phyloP scores from a whole-genome alignment of 1,284 basidiomycete genomes.

The Cryptococcus sp. region DNA sequence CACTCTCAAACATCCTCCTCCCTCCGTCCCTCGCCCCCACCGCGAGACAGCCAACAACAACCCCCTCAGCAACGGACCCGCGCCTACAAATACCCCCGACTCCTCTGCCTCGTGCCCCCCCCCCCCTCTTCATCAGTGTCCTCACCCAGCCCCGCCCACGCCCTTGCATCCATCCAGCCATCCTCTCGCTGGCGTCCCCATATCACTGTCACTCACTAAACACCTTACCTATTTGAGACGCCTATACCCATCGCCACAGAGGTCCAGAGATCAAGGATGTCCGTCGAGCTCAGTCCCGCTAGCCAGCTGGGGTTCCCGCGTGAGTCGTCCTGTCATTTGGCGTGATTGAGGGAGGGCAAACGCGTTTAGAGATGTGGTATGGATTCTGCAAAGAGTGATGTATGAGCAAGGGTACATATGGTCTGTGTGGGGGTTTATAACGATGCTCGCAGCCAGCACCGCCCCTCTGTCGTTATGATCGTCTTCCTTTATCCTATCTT shows the following conservation, averaged over 20 bases:
- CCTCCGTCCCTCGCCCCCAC: too few species aligned
- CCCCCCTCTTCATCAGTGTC: constrained; percentile 22
- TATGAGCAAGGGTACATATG: too few species aligned
- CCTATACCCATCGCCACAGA: not conserved
- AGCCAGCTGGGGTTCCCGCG: constrained; percentile 57
- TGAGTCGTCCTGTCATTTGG: constrained; percentile 39
- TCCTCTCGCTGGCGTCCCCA: constrained; percentile 53
- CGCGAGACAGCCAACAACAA: too few species aligned
- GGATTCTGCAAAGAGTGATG: too few species aligned
- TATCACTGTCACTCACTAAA: constrained; percentile 50
- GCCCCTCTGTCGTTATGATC: not conserved
- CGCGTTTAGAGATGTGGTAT: not conserved
- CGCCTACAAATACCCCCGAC: constrained; percentile 9
- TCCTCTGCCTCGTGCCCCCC: constrained; percentile 22
- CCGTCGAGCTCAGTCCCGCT: constrained; percentile 53
- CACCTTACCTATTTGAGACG: constrained; percentile 26
- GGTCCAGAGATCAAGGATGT: constrained; percentile 38
- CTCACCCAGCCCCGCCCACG: constrained; percentile 16
- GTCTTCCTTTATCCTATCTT: not conserved
- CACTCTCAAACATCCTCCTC: too few species aligned
- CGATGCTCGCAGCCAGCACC: not conserved
- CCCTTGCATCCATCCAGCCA: constrained; percentile 53
- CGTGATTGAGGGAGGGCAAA: not conserved
- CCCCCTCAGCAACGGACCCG: too few species aligned
- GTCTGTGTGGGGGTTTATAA: not conserved